Percentiles rank a stretch among this genome's conserved stretches.
Evolutionary conservation across 2,329 filamentous ascomycete species (phyloP).

Genomic region (Boeremia exigua): DNA sequence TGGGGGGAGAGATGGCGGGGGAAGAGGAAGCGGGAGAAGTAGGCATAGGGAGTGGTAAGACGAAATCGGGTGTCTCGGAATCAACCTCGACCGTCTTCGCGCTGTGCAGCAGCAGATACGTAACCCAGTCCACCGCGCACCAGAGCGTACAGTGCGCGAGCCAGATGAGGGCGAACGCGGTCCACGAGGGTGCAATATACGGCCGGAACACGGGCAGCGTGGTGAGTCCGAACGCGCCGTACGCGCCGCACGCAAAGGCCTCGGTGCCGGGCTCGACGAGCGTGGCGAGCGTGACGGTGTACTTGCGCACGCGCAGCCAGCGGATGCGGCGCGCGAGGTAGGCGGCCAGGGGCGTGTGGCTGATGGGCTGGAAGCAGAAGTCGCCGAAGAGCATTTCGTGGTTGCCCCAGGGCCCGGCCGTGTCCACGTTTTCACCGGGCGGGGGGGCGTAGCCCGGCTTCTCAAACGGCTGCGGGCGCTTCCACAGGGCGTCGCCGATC

Average conservation of each 20-base stretch:
- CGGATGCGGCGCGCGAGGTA: constrained; percentile 83
- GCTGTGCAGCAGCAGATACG: constrained; percentile 77
- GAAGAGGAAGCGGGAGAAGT: too few relatives aligned
- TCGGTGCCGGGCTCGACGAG: constrained; percentile 93
- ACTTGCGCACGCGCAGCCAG: constrained; percentile 94
- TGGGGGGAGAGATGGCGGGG: too few relatives aligned
- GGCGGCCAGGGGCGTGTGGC: constrained; percentile 75
- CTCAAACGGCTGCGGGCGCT: constrained; percentile 54
- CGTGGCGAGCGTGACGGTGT: constrained; percentile 87
- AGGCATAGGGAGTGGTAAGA: constrained; percentile 57
- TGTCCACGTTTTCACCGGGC: too few relatives aligned
- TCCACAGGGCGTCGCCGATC: constrained; percentile 91
- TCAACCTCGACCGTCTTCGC: constrained; percentile 74
- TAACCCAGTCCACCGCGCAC: constrained; percentile 75
- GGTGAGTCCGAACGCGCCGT: constrained; percentile 79
- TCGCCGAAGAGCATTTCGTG: constrained; percentile 87
- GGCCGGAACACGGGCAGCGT: constrained; percentile 71
- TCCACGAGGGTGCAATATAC: constrained; percentile 70
- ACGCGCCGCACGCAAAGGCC: constrained; percentile 80
- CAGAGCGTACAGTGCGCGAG: constrained; percentile 68
- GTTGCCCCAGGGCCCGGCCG: too few relatives aligned
- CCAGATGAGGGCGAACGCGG: constrained; percentile 70
- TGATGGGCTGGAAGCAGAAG: constrained; percentile 87
- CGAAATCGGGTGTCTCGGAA: constrained; percentile 77
- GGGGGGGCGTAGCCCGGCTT: constrained; percentile 30